phyloP scores from a whole-genome alignment of 2,329 filamentous ascomycete genomes.

The Xylaria digitata region DNA sequence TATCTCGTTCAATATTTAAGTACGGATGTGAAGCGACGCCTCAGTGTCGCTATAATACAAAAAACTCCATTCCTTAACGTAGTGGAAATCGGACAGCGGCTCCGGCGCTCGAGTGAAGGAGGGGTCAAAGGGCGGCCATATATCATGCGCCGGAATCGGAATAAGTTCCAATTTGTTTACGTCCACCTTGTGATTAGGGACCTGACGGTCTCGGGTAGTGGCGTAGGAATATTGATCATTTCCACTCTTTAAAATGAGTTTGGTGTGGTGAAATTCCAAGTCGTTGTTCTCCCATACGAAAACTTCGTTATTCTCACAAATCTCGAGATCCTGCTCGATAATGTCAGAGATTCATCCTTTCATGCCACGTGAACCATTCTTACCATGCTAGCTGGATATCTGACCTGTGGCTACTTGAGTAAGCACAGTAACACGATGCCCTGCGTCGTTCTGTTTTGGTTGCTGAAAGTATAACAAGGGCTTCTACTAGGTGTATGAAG shows the following conservation, averaged over 20 bases:
- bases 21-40: background rate
- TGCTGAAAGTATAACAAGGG: no score
- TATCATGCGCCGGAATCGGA: constrained; percentile 15
- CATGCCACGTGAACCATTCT: no score
- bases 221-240: constrained; percentile 18
- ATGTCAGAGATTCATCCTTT: no score
- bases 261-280: constrained; percentile 20
- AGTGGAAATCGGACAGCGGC: constrained; percentile 1
- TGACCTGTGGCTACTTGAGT: no score
- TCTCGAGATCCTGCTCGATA: background rate
- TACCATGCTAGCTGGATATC: no score
- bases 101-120: constrained; percentile 16
- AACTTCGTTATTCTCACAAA: constrained; percentile 6
- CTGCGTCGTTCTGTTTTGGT: no score
- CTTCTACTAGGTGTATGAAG: no score
- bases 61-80: constrained; percentile 16
- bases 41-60: constrained; percentile 8
- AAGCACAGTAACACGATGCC: no score
- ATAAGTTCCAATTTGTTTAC: constrained; percentile 8
- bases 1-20: no score
- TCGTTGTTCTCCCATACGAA: constrained; percentile 12
- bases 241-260: constrained; percentile 18
- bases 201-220: constrained; percentile 14
- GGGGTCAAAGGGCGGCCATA: constrained; percentile 17
- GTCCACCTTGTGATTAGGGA: constrained; percentile 1